These are phyloP conservation scores for Rhynchospora tenuis DNA, from an alignment of 176 grass and related monocot genomes.

Conservation along the genomic window DNA sequence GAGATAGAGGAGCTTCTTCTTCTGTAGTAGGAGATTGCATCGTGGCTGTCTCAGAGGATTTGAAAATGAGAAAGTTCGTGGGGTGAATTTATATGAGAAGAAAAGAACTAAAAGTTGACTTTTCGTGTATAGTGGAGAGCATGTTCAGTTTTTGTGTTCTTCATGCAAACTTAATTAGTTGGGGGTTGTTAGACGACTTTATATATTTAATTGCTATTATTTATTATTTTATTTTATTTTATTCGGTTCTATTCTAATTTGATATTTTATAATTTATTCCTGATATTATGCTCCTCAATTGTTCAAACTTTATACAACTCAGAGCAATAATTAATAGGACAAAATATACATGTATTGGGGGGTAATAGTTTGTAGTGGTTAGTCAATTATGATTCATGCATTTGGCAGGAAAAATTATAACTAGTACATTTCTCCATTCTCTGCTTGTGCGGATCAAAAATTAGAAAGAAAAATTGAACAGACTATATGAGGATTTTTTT, in stretches of 20 bases:
- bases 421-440: no score
- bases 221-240: background rate
- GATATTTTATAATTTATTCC: background rate
- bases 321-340: background rate
- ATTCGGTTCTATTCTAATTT: background rate
- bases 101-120: constrained; percentile 38
- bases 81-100: background rate
- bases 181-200: constrained; percentile 13
- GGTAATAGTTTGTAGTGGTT: background rate
- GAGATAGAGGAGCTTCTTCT: background rate
- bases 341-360: background rate
- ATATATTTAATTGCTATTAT: background rate
- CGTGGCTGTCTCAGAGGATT: background rate
- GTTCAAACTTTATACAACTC: background rate
- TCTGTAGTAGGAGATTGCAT: constrained; percentile 19
- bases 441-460: background rate
- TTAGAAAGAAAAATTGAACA: background rate
- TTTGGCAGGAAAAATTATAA: background rate
- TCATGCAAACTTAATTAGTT: constrained; percentile 20
- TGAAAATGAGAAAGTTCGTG: background rate
- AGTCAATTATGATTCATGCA: background rate
- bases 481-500: background rate
- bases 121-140: constrained; percentile 34
- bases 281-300: background rate
- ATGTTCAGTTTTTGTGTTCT: constrained; percentile 29